Base-by-base conservation (phyloP, 2,329 filamentous ascomycete species). In the Cladophialophora carrionii region DNA sequence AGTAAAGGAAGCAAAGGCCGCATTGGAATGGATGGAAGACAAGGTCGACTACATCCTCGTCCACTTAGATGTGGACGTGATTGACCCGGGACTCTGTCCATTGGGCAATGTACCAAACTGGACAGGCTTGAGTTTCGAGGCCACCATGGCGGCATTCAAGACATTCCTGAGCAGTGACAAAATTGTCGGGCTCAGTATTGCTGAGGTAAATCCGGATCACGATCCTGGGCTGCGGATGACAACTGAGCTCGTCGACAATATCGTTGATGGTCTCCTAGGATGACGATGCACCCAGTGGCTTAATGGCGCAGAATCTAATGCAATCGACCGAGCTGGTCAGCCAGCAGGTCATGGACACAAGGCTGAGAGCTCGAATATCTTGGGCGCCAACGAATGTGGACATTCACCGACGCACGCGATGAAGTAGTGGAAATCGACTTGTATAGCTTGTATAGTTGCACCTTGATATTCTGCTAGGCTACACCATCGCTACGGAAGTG, bases 31-130 rank as follows among this genome's bases (percentile, higher is more conserved):
- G 60, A 61, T 74, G 55, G 70, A 72, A 56, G 67, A 67, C 4
- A 49, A 64, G 6, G 70, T 73, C 8, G 72, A 73, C 60, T 53
- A 63, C 31, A 68, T 73, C 26, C 26, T 71, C 6, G 63, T 74
- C 3, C 72, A 73, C 66, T 53, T 74, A 24, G 72, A 73, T 58
- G 63, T 73, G n/a, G 72, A 74, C 56, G 65, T 68, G 17, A 73
- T 74, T 49, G 71, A 74, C 63, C 72, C 71, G 2, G 64, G 66
- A 2, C 43, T 64, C 20, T 74, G 72, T 54, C 72, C 72, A 22
- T 26, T 73, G 57, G 69, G 66, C 22, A 73, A 74, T 60, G 69
- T 74, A 48, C 70, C 71, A 46, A 73, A 65, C 48, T 73, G 57
- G 41, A 74, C 71, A 1, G 71, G 72, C 4, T 52, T 73, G n/a